Evolutionary conservation across 139 green algal genomes (phyloP).

Genomic region (Chlamydomonas sp.): DNA sequence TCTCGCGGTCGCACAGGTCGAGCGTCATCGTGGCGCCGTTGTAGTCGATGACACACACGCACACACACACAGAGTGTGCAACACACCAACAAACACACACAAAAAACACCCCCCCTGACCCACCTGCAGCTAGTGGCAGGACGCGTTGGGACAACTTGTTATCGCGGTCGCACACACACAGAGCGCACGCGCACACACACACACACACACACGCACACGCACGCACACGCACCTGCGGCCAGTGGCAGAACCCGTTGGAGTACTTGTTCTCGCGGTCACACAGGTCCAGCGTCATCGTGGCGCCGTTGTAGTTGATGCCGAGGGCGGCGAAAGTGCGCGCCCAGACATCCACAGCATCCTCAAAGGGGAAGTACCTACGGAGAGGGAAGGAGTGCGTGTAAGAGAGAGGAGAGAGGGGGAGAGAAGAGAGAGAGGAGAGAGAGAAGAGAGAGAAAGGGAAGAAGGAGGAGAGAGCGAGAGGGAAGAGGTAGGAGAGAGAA

Average conservation of each 20-base stretch:
- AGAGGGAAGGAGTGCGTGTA: neutral
- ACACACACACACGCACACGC: slow-evolving; percentile 9
- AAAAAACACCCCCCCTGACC: too few species aligned
- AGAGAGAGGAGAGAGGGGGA: neutral
- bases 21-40: neutral
- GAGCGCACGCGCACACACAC: neutral
- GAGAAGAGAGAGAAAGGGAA: neutral
- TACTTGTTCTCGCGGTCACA: slow-evolving; percentile 55
- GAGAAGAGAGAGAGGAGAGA: neutral
- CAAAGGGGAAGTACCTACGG: slow-evolving; percentile 35
- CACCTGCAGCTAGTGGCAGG: too few species aligned
- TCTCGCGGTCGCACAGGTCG: slow-evolving; percentile 33
- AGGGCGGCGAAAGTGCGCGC: slow-evolving; percentile 66
- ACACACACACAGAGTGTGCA: neutral
- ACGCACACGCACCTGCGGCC: neutral
- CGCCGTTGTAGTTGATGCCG: slow-evolving; percentile 62
- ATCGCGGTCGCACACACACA: neutral
- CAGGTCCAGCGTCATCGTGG: slow-evolving; percentile 69
- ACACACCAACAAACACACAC: neutral
- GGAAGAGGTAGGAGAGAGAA: neutral
- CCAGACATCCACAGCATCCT: slow-evolving; percentile 61
- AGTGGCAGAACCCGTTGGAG: slow-evolving; percentile 76
- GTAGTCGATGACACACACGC: neutral
- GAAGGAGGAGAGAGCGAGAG: too few species aligned
- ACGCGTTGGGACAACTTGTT: too few species aligned